A percentile compares a stretch with the other conserved stretches of the same genome.
phyloP scores from a whole-genome alignment of 495 filamentous ascomycete genomes.

The Penicillium coffeae region DNA sequence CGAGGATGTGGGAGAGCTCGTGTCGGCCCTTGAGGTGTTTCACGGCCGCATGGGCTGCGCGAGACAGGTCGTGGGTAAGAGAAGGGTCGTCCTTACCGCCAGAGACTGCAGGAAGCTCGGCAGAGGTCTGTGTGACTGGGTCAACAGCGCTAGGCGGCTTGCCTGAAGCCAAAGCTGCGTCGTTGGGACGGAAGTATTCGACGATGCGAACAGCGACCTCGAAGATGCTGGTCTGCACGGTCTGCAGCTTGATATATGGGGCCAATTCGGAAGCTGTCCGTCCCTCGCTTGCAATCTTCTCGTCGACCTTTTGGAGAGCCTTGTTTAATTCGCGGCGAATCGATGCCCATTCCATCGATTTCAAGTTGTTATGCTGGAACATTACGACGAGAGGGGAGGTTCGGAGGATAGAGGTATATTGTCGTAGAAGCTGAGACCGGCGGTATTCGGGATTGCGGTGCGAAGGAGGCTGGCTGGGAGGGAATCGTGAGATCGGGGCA shows the following conservation, averaged over 20 bases:
- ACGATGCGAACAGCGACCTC: slow-evolving; percentile 75
- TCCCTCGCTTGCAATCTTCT: slow-evolving; percentile 46
- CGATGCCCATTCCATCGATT: slow-evolving; percentile 78
- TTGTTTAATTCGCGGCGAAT: slow-evolving; percentile 75
- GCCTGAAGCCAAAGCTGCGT: slow-evolving; percentile 25
- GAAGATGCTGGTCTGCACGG: slow-evolving; percentile 86
- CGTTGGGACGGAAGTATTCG: slow-evolving; percentile 73
- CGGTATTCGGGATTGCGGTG: slow-evolving; percentile 80
- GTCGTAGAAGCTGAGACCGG: slow-evolving; percentile 90
- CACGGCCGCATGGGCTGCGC: slow-evolving; percentile 60
- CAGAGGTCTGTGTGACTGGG: slow-evolving; percentile 40
- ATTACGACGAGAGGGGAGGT: slow-evolving; percentile 84
- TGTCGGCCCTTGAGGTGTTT: slow-evolving; percentile 49
- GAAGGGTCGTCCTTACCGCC: slow-evolving; percentile 43
- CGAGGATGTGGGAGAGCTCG: slow-evolving; percentile 71
- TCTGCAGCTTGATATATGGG: slow-evolving; percentile 66
- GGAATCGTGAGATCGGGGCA: slow-evolving; percentile 51
- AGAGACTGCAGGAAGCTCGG: slow-evolving; percentile 27
- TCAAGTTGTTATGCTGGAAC: slow-evolving; percentile 97
- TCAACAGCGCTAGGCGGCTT: slow-evolving; percentile 37
- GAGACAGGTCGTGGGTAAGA: slow-evolving; percentile 72
- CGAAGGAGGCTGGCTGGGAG: slow-evolving; percentile 80
- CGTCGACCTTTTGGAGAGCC: slow-evolving; percentile 66
- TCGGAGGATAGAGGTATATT: slow-evolving; percentile 89
- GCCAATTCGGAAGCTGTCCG: slow-evolving; percentile 41